A percentile compares a stretch with the other conserved stretches of the same genome.
Conservation (phyloP, 1,139 yeast genomes). For the Pneumocystis oryctolagi region DNA sequence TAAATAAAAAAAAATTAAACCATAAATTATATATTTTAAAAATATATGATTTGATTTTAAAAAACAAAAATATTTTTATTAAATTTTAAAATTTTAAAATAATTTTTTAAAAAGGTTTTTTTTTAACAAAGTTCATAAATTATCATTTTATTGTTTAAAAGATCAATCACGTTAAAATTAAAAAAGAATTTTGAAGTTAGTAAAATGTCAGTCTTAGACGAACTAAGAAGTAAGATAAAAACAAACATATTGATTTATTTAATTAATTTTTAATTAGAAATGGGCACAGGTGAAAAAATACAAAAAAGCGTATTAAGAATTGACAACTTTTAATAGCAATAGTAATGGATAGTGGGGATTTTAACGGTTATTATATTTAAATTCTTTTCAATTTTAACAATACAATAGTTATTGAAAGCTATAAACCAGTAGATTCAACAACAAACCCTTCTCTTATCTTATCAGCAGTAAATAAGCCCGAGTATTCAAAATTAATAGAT, state of each 20-base stretch:
- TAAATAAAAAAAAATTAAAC: no score
- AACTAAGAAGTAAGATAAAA: background rate
- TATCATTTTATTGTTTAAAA: no score
- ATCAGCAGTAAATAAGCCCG: slow-evolving; percentile 86
- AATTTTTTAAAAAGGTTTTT: no score
- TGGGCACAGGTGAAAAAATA: background rate
- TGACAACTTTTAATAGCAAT: slow-evolving; percentile 29
- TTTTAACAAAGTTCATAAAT: no score
- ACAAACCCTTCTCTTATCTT: slow-evolving; percentile 96
- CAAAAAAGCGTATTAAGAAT: no score
- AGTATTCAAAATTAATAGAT: slow-evolving; percentile 79
- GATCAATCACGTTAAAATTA: no score
- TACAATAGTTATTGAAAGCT: slow-evolving; percentile 52
- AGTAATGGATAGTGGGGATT: slow-evolving; percentile 98
- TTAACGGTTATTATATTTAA: slow-evolving; percentile 35
- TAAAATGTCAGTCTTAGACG: background rate
- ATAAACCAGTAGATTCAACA: slow-evolving; percentile 98
- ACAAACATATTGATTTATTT: no score
- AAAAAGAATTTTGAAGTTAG: no score
- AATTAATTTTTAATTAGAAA: background rate
- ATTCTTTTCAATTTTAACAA: slow-evolving; percentile 21
- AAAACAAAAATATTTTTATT: no score
- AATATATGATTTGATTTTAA: no score
- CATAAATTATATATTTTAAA: no score
- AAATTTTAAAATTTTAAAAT: no score